Evolutionary conservation across 495 filamentous ascomycete genomes (phyloP).

Genomic region (Oidiodendron maius): DNA sequence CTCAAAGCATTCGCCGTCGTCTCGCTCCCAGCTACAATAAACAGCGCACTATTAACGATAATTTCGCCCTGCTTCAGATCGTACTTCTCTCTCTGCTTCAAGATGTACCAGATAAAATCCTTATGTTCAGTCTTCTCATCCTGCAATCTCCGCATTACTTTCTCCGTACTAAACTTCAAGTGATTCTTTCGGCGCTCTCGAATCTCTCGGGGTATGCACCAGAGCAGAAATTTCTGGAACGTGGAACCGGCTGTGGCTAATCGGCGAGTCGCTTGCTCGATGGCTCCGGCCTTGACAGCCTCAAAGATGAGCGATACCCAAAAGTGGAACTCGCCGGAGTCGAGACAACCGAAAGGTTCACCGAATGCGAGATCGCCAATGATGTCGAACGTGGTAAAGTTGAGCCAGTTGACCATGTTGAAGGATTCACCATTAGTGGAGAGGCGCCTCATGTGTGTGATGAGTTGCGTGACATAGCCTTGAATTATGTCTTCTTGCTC

Average conservation of each 20-base stretch:
- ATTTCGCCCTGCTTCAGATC: constrained; percentile 6
- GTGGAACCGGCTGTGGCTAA: neutral
- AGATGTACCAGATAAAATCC: constrained; percentile 13
- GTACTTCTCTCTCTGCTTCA: constrained; percentile 4
- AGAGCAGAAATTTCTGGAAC: constrained; percentile 3
- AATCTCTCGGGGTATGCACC: neutral
- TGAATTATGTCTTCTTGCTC: constrained; percentile 35
- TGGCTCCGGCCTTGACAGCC: constrained; percentile 22
- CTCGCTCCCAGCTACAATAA: constrained; percentile 36
- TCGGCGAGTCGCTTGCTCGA: constrained; percentile 4
- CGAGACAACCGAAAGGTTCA: constrained; percentile 43
- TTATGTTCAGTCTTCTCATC: constrained; percentile 1
- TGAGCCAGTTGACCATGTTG: constrained; percentile 42
- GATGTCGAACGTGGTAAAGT: too few species aligned
- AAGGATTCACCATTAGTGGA: constrained; percentile 2
- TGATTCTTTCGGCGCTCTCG: constrained; percentile 3
- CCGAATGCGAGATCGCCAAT: constrained; percentile 50
- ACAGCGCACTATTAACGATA: constrained; percentile 1
- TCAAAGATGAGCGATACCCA: constrained; percentile 36
- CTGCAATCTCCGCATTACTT: constrained; percentile 2
- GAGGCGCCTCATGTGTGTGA: neutral
- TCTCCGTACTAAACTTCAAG: constrained; percentile 6
- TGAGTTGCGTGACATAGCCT: constrained; percentile 1
- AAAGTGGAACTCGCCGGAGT: constrained; percentile 33
- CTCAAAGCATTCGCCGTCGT: constrained; percentile 40